These are phyloP conservation scores for Lignosus rhinocerotis DNA, from an alignment of 1,284 basidiomycete species.

Conservation along the genomic window DNA sequence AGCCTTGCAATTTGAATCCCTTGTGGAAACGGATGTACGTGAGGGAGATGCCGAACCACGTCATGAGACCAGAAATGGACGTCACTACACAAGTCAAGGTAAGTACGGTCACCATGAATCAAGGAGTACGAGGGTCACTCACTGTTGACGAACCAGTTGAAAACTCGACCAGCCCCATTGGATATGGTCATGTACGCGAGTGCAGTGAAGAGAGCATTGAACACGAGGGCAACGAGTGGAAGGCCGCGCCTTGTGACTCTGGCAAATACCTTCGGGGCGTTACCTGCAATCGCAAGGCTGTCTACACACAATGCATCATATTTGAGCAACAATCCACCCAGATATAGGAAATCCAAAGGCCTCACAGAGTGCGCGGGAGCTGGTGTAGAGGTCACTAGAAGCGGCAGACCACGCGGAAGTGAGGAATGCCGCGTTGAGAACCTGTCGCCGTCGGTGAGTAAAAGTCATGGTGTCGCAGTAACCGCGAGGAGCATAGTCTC, in stretches of 20 bases:
- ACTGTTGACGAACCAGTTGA: constrained; percentile 70
- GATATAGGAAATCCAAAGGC: constrained; percentile 43
- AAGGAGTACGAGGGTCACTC: constrained; percentile 2
- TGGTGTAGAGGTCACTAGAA: constrained; percentile 83
- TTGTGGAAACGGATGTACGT: constrained; percentile 82
- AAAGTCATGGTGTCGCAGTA: not conserved
- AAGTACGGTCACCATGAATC: not conserved
- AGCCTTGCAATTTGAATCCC: constrained; percentile 76
- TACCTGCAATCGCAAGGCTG: constrained; percentile 74
- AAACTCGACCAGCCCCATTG: constrained; percentile 50
- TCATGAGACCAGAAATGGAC: constrained; percentile 64
- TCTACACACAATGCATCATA: constrained; percentile 42
- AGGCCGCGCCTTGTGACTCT: constrained; percentile 72
- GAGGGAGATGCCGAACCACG: constrained; percentile 83
- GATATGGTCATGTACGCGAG: constrained; percentile 74
- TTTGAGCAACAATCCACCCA: constrained; percentile 29
- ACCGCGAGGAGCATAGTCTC: constrained; percentile 28
- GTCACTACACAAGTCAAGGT: constrained; percentile 25
- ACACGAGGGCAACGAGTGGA: constrained; percentile 71
- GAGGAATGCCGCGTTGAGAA: constrained; percentile 80
- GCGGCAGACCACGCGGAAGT: constrained; percentile 89
- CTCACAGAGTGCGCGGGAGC: constrained; percentile 48
- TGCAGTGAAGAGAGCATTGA: constrained; percentile 67
- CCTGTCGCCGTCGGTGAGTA: not conserved
- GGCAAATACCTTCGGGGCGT: constrained; percentile 77